Base-by-base conservation (phyloP, 2,329 filamentous ascomycete genomes). In the Clarireedia paspali region DNA sequence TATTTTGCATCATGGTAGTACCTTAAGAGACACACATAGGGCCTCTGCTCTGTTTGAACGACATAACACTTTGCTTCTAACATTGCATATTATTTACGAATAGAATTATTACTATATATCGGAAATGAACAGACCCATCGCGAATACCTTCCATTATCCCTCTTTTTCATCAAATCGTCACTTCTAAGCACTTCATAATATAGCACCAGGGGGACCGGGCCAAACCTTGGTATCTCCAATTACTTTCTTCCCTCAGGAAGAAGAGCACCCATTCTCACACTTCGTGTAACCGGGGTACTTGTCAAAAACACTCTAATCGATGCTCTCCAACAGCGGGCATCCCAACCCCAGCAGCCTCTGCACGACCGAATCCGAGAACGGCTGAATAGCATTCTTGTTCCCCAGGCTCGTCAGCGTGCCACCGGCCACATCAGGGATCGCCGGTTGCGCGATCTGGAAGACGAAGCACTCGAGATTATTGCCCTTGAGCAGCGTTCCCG, bases 391-490 rank as follows among this genome's bases (percentile, higher is more conserved):
- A 30, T 3, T 4, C 30, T 34, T 9, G 30, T 17, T 40, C n/a
- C n/a, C 46, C 5, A 50, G 7, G 23, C 15, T 36, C 24, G 24
- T 24, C 7, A 50, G 9, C 5, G 20, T 20, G 12, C 52, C 46
- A 27, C 14, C 26, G n/a, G 75, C 59, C 0, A 74, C 61, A 63
- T 76, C 75, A 1, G 76, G 77, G 10, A 34, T 9, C 0, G 72
- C 65, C 4, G 63, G 70, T 5, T 72, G 70, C 60, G 72, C 66
- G n/a, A 72, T 63, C 50, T 78, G 70, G 34, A 72, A 69, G 7
- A 63, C 70, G 56, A 75, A 74, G 60, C 76, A 79, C 20, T 72
- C 51, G 4, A 73, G 62, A 62, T 80, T 77, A 67, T 80, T 77
- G 14, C 74, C 75, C 55, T 79, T 59, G 0, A 73, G 62, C 0